Evolutionary conservation across 495 filamentous ascomycete species (phyloP).

Genomic region (Aspergillus sclerotiicarbonarius): DNA sequence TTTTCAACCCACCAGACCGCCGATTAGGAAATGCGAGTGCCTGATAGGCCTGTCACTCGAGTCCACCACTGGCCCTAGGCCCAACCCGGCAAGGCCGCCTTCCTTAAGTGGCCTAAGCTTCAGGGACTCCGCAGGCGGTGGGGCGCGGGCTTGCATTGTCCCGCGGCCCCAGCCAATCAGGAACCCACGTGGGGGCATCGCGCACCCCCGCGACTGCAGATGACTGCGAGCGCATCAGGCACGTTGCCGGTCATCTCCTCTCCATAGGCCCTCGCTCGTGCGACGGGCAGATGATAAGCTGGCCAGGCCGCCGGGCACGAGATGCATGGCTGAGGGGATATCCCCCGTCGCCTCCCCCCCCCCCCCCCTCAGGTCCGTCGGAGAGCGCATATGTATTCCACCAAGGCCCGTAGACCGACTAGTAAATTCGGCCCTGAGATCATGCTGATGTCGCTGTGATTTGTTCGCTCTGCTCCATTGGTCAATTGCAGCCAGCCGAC

Average conservation of each 20-base stretch:
- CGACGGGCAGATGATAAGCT: constrained; percentile 18
- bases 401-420: background rate
- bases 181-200: constrained; percentile 30
- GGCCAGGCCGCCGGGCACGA: background rate
- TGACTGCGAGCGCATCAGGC: constrained; percentile 23
- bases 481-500: background rate
- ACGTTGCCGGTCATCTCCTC: constrained; percentile 32
- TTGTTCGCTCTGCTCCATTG: background rate
- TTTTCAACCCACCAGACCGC: background rate
- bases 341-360: background rate
- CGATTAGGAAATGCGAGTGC: constrained; percentile 1
- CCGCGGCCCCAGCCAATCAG: constrained; percentile 28
- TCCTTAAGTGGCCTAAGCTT: constrained; percentile 7
- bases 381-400: background rate
- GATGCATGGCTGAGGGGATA: background rate
- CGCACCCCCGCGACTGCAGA: constrained; percentile 18
- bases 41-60: background rate
- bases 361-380: background rate
- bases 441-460: background rate
- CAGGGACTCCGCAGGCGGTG: constrained; percentile 3
- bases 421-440: background rate
- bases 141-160: constrained; percentile 3
- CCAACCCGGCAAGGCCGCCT: background rate
- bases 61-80: background rate
- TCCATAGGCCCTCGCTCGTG: constrained; percentile 29